phyloP scores from a whole-genome alignment of 768 basidiomycete species.

The Leucocoprinus sp. region DNA sequence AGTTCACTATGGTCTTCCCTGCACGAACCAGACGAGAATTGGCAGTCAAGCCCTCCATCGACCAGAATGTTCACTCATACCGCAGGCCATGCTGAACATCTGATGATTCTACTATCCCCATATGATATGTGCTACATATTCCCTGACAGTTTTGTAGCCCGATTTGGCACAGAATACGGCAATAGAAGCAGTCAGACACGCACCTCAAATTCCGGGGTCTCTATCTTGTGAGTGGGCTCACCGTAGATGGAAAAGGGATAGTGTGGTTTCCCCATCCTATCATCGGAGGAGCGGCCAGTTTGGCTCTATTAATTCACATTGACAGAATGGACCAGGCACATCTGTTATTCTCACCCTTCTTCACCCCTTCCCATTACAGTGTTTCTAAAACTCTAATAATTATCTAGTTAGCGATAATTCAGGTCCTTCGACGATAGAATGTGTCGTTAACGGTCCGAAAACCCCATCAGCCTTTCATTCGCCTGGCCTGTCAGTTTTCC shows the following conservation, averaged over 20 bases:
- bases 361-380: constrained; percentile 28
- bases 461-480: constrained; percentile 33
- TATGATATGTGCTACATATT: neutral
- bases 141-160: neutral
- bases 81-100: neutral
- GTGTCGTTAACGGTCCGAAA: constrained; percentile 32
- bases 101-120: neutral
- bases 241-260: constrained; percentile 8
- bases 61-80: neutral
- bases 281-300: constrained; percentile 10
- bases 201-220: constrained; percentile 1
- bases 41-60: constrained; percentile 6
- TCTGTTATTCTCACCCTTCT: constrained; percentile 23
- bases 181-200: neutral
- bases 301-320: constrained; percentile 11
- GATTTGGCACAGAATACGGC: neutral
- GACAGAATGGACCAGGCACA: constrained; percentile 21
- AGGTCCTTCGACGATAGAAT: constrained; percentile 21
- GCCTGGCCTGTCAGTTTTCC: constrained; percentile 23
- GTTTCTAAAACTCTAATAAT: constrained; percentile 46
- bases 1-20: constrained; percentile 3
- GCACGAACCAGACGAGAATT: constrained; percentile 9
- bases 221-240: neutral
- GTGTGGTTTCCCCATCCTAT: constrained; percentile 4
- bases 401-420: constrained; percentile 23